Evolutionary conservation across 257 asterid species (phyloP).

Genomic region (Salvia splendens): DNA sequence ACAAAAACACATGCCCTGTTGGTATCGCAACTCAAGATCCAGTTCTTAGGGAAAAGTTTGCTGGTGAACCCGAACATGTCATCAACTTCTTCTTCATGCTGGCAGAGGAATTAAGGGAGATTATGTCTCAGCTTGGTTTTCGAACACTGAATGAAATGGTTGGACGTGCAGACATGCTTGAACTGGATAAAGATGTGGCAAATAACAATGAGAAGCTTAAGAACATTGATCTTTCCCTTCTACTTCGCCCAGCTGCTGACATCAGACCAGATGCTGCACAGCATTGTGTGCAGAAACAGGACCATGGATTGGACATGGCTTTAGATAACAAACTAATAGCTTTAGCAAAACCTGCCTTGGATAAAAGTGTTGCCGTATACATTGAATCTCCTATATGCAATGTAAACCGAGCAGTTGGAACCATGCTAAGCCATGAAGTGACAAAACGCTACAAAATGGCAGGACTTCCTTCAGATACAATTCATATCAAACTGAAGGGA

Average conservation of each 20-base stretch:
- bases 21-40: constrained; percentile 99
- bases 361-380: constrained; percentile 78
- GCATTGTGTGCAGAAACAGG: constrained; percentile 93
- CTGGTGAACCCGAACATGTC: constrained; percentile 98
- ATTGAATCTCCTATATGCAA: constrained; percentile 84
- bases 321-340: constrained; percentile 78
- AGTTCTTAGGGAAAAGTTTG: constrained; percentile 85
- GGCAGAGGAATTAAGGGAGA: constrained; percentile 94
- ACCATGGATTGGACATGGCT: constrained; percentile 95
- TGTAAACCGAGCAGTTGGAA: constrained; percentile 93
- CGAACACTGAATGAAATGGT: constrained; percentile 87
- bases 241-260: constrained; percentile 96
- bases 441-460: constrained; percentile 70
- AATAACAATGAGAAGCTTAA: constrained; percentile 80
- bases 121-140: constrained; percentile 90
- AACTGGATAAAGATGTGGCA: constrained; percentile 68
- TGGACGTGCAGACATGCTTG: constrained; percentile 97
- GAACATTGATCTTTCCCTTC: constrained; percentile 79
- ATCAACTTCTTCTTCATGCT: constrained; percentile 97
- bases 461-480: constrained; percentile 86
- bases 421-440: constrained; percentile 97
- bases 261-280: constrained; percentile 98
- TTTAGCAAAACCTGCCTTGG: constrained; percentile 73
- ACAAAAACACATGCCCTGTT: constrained; percentile 97
- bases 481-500: constrained; percentile 84